Percentiles rank a stretch among this genome's conserved stretches.
Evolutionary conservation across 2,329 filamentous ascomycete genomes (phyloP).

Genomic region (Onygena corvina): DNA sequence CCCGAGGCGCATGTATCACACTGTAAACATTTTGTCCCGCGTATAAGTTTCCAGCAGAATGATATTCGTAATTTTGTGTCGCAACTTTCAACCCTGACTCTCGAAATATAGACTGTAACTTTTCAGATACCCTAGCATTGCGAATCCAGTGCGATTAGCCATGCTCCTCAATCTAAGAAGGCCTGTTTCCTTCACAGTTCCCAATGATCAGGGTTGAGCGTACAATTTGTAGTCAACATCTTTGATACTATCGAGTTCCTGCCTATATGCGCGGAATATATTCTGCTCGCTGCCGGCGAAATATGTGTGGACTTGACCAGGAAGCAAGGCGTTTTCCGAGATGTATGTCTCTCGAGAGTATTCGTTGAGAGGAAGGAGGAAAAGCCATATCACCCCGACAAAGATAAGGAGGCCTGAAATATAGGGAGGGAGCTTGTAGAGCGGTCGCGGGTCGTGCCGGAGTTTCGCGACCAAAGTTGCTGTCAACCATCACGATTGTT

Average conservation of each 20-base stretch:
- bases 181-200: not conserved
- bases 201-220: slow-evolving; percentile 8
- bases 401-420: slow-evolving; percentile 74
- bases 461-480: slow-evolving; percentile 39
- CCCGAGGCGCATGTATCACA: slow-evolving; percentile 81
- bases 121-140: slow-evolving; percentile 47
- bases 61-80: slow-evolving; percentile 77
- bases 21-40: slow-evolving; percentile 85
- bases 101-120: slow-evolving; percentile 61
- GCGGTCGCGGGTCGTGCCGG: slow-evolving; percentile 66
- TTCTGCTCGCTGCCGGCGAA: slow-evolving; percentile 95
- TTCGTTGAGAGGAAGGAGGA: slow-evolving; percentile 76
- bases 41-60: slow-evolving; percentile 60
- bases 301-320: slow-evolving; percentile 94
- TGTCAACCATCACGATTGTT: slow-evolving; percentile 10
- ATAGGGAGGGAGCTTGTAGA: slow-evolving; percentile 64
- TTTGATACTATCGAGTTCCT: slow-evolving; percentile 56
- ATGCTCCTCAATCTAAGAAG: not conserved
- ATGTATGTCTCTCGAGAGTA: slow-evolving; percentile 92
- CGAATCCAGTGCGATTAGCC: not conserved
- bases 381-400: slow-evolving; percentile 77
- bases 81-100: slow-evolving; percentile 77
- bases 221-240: slow-evolving; percentile 27
- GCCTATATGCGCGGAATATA: slow-evolving; percentile 77
- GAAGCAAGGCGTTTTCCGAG: slow-evolving; percentile 89